phyloP scores from a whole-genome alignment of 1,284 basidiomycete genomes.

The Ceraceosorus guamensis region DNA sequence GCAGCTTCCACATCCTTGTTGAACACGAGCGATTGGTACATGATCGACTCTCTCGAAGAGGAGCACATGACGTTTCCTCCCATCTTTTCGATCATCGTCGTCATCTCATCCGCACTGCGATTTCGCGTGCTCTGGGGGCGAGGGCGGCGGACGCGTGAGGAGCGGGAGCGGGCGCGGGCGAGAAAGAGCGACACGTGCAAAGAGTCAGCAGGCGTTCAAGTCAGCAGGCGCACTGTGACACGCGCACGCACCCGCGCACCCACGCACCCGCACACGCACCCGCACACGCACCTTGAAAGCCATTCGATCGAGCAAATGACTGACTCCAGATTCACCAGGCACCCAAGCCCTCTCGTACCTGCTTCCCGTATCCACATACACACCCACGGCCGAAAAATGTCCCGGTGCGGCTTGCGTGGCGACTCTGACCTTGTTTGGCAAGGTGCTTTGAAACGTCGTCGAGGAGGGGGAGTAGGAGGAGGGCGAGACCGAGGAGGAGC shows the following conservation, averaged over 20 bases:
- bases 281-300: conserved; percentile 88
- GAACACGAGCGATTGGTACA: conserved; percentile 97
- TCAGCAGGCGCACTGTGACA: too few relatives aligned
- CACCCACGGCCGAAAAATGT: conserved; percentile 87
- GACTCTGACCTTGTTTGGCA: conserved; percentile 85
- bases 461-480: conserved; percentile 16
- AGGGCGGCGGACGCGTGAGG: too few relatives aligned
- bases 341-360: conserved; percentile 75
- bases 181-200: too few relatives aligned
- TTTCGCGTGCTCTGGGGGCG: too few relatives aligned
- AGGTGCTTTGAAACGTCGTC: conserved; percentile 60
- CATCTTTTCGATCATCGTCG: conserved; percentile 69
- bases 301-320: conserved; percentile 87
- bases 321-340: conserved; percentile 61
- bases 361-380: conserved; percentile 88
- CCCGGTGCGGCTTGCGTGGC: conserved; percentile 85
- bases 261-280: too few relatives aligned
- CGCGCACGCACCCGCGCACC: too few relatives aligned
- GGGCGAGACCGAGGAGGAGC: neutral
- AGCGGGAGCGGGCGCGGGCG: too few relatives aligned
- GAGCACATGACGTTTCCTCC: conserved; percentile 90
- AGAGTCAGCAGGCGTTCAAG: too few relatives aligned
- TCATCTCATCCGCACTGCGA: conserved; percentile 64
- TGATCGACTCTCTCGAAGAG: conserved; percentile 85
- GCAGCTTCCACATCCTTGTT: conserved; percentile 73